Evolutionary conservation across 345 rosid genomes (phyloP), one percentile per base, ranked within the genome.

Genomic region (Turnera subulata): DNA sequence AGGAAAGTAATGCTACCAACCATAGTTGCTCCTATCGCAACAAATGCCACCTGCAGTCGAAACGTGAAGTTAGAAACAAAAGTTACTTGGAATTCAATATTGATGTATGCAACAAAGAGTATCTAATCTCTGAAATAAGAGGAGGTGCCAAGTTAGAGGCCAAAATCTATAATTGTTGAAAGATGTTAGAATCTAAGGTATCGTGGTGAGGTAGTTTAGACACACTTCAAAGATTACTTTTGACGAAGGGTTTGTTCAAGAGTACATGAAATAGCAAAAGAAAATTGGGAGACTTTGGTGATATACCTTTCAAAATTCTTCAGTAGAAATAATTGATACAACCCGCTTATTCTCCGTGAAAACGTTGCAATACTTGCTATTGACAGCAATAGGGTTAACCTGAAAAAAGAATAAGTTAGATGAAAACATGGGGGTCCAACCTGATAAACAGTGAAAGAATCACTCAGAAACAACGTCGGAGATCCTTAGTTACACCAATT

Each of bases 321-420:
- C 54, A 46, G 96, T 82, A 39, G 92, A 79, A 65, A 91, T 86
- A 58, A 88, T 70, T 22, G 83, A 76, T 55, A 85, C 81, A 10
- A 65, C 84, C 6, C 98, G 80, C 76, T 88, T 88, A 55, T 91
- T 91, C 75, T 91, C 96, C 0, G 98, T 84, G 73, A 91, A 88
- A 52, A 91, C 98, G 60, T 91, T 91, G 69, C 98, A 91, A 37
- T 91, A 91, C 69, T 84, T 82, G 76, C 98, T 88, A 62, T 91
- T 88, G 40, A 91, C 92, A 17, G 98, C 98, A 38, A 91, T 86
- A 2, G 98, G 98, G 66, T 91, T 91, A 72, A 91, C 98, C 98
- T 91, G 60, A 60, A 50, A 55, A 66, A 53, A 10, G 24, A 57
- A 57, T 6, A 43, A 45, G 49, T 45, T 19, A 25, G 35, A 50